Percentiles rank a stretch among this genome's conserved stretches.
These are phyloP conservation scores for Fraxinus nigra DNA, from an alignment of 305 asterid species.

Conservation along the genomic window DNA sequence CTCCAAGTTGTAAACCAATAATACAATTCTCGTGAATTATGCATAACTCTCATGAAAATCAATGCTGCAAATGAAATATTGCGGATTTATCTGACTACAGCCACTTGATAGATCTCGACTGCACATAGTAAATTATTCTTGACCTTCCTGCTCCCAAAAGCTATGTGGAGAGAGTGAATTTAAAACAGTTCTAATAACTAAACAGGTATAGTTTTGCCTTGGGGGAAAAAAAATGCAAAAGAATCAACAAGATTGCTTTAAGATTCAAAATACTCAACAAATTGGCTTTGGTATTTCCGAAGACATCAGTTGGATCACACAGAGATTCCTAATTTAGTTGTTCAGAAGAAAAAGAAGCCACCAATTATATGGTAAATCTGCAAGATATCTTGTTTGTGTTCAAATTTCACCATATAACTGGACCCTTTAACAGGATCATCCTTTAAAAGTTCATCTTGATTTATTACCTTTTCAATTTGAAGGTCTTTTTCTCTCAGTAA, in stretches of 20 bases:
- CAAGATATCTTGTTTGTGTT: neutral
- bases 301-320: neutral
- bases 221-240: neutral
- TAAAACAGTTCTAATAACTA: neutral
- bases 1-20: neutral
- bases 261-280: neutral
- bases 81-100: neutral
- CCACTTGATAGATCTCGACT: neutral
- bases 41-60: neutral
- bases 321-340: neutral
- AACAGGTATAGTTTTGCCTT: neutral
- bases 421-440: neutral
- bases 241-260: neutral
- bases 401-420: neutral
- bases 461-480: slow-evolving; percentile 68
- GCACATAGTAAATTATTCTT: neutral
- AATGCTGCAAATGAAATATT: neutral
- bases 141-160: neutral
- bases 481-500: slow-evolving; percentile 63
- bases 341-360: neutral
- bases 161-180: neutral
- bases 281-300: neutral
- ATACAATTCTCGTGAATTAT: neutral
- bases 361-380: neutral
- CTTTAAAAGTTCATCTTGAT: neutral